Conservation (phyloP, 805 yeast genomes). For the Candida cerambycidarum region DNA sequence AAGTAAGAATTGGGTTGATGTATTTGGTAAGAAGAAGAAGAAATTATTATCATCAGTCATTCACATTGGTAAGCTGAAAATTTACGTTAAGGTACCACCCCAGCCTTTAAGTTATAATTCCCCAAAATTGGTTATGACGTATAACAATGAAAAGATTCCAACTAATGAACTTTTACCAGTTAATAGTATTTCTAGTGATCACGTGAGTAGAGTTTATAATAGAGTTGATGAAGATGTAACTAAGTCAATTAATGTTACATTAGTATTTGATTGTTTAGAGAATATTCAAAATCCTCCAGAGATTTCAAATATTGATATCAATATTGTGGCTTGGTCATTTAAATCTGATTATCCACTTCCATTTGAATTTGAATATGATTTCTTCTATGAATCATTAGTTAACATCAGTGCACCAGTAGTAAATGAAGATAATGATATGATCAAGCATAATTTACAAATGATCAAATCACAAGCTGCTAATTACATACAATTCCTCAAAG, state of each 20-base stretch:
- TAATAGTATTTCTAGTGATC: constrained; percentile 17
- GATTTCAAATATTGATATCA: constrained; percentile 33
- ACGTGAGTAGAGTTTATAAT: constrained; percentile 33
- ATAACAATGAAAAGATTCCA: constrained; percentile 22
- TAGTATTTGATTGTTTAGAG: constrained; percentile 28
- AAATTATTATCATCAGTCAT: constrained; percentile 32
- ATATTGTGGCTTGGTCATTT: constrained; percentile 42
- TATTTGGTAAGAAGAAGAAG: constrained; percentile 39
- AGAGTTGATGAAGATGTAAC: constrained; percentile 23
- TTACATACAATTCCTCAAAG: constrained; percentile 35
- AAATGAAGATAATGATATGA: constrained; percentile 8
- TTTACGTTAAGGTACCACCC: constrained; percentile 34
- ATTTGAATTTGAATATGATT: constrained; percentile 38
- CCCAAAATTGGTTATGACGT: constrained; percentile 37
- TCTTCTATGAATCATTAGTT: constrained; percentile 31
- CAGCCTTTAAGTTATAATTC: constrained; percentile 36
- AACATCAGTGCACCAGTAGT: background rate
- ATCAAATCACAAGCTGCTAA: constrained; percentile 34
- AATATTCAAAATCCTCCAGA: constrained; percentile 30
- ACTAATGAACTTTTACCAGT: constrained; percentile 18
- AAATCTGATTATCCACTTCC: constrained; percentile 43
- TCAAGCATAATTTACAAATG: constrained; percentile 34
- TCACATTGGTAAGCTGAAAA: constrained; percentile 33
- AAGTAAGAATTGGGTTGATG: constrained; percentile 18
- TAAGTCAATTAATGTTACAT: constrained; percentile 23